These are phyloP conservation scores for Geranium brycei DNA, from an alignment of 345 rosid species.

Conservation along the genomic window DNA sequence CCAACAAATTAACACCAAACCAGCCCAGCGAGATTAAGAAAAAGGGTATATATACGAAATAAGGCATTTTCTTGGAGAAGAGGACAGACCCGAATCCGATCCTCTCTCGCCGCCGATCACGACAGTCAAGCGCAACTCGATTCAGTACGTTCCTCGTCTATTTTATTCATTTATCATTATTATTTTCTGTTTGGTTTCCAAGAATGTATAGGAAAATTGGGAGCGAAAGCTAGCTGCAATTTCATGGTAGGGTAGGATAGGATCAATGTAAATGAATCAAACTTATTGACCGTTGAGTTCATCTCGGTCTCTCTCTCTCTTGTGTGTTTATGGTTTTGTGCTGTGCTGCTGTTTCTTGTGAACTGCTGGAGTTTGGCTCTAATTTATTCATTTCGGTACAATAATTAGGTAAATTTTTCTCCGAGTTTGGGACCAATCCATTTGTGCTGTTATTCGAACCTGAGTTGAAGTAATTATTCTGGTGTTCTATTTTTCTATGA, in stretches of 20 bases:
- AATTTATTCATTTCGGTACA: not conserved
- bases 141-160: not conserved
- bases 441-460: too few relatives aligned
- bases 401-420: too few relatives aligned
- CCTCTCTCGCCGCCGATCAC: too few relatives aligned
- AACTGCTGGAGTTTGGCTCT: not conserved
- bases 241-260: too few relatives aligned
- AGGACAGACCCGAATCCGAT: too few relatives aligned
- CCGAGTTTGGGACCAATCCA: not conserved
- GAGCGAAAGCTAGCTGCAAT: too few relatives aligned
- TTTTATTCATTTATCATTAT: too few relatives aligned
- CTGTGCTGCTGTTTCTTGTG: not conserved
- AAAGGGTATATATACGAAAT: too few relatives aligned
- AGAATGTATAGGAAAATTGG: not conserved
- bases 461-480: not conserved
- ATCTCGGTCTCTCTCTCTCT: not conserved
- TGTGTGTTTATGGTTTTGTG: not conserved
- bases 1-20: too few relatives aligned
- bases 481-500: not conserved
- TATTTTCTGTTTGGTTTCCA: not conserved
- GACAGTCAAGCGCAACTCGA: not conserved
- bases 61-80: too few relatives aligned
- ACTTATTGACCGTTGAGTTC: not conserved
- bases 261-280: too few relatives aligned
- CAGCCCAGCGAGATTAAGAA: too few relatives aligned